These are phyloP conservation scores for Xanthoceras sorbifolium DNA, from an alignment of 345 rosid genomes.

Conservation along the genomic window DNA sequence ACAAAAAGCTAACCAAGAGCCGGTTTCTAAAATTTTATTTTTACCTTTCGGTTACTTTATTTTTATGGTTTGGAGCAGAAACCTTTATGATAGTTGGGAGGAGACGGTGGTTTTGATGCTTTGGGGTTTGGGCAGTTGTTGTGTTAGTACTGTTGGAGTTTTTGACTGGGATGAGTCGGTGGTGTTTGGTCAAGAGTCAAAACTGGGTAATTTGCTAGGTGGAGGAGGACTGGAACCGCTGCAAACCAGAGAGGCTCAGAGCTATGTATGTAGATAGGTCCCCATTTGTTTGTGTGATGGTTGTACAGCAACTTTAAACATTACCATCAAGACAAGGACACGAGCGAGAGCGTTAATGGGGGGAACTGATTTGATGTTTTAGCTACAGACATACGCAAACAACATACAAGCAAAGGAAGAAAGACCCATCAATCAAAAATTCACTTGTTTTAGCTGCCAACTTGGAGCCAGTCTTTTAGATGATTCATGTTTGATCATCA, in stretches of 20 bases:
- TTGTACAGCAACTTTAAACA: background rate
- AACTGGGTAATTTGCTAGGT: background rate
- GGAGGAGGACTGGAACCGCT: background rate
- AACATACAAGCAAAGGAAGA: background rate
- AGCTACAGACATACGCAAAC: background rate
- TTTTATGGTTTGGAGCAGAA: background rate
- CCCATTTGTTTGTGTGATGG: no score
- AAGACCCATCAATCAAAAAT: background rate
- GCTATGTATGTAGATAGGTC: no score
- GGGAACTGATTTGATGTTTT: background rate
- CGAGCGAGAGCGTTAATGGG: background rate
- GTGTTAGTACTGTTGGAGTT: slow-evolving; percentile 13
- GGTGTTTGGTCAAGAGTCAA: slow-evolving; percentile 24
- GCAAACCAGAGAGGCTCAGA: background rate
- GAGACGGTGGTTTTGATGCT: background rate
- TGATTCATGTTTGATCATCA: background rate
- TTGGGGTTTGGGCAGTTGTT: no score
- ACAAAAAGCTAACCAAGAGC: slow-evolving; percentile 6
- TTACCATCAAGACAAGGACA: background rate
- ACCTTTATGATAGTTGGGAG: background rate
- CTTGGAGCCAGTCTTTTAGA: background rate
- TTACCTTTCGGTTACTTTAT: slow-evolving; percentile 19
- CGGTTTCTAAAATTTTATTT: background rate
- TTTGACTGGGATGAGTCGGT: slow-evolving; percentile 15
- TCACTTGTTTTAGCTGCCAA: background rate